Percentiles rank a stretch among this genome's conserved stretches.
Conservation (phyloP, 768 basidiomycete genomes). For the Amanita inopinata region DNA sequence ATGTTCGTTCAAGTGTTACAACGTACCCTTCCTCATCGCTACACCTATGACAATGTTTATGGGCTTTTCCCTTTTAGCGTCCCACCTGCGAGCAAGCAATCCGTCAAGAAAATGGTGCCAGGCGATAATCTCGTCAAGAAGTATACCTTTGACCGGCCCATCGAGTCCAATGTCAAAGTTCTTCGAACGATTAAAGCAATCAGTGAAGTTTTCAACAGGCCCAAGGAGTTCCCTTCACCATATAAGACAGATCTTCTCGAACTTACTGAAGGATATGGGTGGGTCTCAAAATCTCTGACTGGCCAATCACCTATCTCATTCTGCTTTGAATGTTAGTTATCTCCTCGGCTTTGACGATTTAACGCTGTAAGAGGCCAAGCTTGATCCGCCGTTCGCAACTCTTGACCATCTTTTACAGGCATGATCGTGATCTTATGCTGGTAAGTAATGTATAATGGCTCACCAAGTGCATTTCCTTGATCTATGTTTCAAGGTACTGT, state of each 20-base stretch:
- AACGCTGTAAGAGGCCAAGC: slow-evolving; percentile 9
- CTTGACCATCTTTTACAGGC: slow-evolving; percentile 9
- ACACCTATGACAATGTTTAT: slow-evolving; percentile 16
- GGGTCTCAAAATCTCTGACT: no score
- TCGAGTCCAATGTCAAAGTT: slow-evolving; percentile 3
- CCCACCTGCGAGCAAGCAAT: slow-evolving; percentile 5
- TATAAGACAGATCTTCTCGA: slow-evolving; percentile 11
- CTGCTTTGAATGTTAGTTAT: slow-evolving; percentile 8
- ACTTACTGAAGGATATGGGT: slow-evolving; percentile 17
- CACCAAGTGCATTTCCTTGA: background rate
- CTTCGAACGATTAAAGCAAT: slow-evolving; percentile 13
- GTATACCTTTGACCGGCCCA: slow-evolving; percentile 9
- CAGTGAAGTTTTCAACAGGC: slow-evolving; percentile 14
- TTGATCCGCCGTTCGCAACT: background rate
- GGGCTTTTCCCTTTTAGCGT: slow-evolving; percentile 16
- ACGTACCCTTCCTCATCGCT: slow-evolving; percentile 16
- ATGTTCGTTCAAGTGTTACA: slow-evolving; percentile 14
- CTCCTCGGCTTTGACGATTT: slow-evolving; percentile 15
- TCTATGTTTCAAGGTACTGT: slow-evolving; percentile 12
- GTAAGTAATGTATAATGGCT: slow-evolving; percentile 6
- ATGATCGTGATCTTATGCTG: slow-evolving; percentile 17
- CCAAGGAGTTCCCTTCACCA: slow-evolving; percentile 10
- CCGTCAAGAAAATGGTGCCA: slow-evolving; percentile 1
- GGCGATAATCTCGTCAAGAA: background rate
- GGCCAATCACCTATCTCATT: no score